Evolutionary conservation across 148 eudicot genomes (phyloP).

Genomic region (Chenopodium suecicum): DNA sequence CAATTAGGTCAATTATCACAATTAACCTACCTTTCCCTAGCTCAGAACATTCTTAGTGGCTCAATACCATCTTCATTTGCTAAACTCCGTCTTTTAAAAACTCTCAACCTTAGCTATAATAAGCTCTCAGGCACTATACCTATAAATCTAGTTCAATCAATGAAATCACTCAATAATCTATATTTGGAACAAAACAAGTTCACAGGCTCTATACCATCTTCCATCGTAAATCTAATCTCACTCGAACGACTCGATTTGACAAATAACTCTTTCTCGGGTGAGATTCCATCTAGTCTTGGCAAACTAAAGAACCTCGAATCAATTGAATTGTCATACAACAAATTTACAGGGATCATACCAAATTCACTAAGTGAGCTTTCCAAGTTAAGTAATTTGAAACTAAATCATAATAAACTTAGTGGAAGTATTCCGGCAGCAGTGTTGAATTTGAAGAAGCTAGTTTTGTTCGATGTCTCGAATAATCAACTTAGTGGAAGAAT

Average conservation of each 20-base stretch:
- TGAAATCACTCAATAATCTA: background rate
- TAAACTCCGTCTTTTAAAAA: conserved; percentile 17
- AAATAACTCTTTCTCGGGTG: background rate
- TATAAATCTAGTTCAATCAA: background rate
- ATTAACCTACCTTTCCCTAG: conserved; percentile 44
- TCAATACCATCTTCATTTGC: conserved; percentile 50
- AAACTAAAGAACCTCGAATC: conserved; percentile 14
- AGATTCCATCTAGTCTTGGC: background rate
- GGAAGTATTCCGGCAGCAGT: conserved; percentile 21
- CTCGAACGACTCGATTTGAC: background rate
- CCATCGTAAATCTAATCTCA: background rate
- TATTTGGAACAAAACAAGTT: no score
- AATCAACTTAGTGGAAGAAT: conserved; percentile 21
- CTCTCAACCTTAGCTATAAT: background rate
- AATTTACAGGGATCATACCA: conserved; percentile 46
- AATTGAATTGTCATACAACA: conserved; percentile 58
- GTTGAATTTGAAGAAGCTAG: conserved; percentile 35
- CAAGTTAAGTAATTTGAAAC: conserved; percentile 29
- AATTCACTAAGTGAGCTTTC: conserved; percentile 29
- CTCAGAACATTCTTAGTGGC: conserved; percentile 50
- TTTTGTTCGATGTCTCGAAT: conserved; percentile 52
- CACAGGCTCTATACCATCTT: background rate
- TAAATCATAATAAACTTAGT: background rate
- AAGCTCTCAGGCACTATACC: background rate
- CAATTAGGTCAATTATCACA: conserved; percentile 49